Conservation (phyloP, 768 basidiomycete species). For the Pluteus cervinus region DNA sequence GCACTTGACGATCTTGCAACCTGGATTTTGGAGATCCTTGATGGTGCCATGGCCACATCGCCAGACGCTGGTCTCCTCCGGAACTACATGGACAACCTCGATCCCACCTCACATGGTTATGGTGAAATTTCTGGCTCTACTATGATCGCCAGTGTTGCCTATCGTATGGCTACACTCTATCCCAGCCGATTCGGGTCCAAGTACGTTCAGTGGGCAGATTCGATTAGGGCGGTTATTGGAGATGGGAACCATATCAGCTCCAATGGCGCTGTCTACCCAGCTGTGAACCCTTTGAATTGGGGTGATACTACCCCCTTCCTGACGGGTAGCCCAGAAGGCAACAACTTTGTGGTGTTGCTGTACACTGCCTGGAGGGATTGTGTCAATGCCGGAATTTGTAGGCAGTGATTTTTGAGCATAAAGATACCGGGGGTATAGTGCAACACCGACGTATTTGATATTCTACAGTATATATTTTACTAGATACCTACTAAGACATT, state of each 20-base stretch:
- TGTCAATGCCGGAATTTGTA: conserved; percentile 15
- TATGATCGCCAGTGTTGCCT: conserved; percentile 28
- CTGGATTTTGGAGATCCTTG: conserved; percentile 30
- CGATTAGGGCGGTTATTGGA: conserved; percentile 20
- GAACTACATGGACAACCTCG: conserved; percentile 29
- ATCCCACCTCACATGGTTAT: conserved; percentile 21
- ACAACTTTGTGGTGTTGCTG: conserved; percentile 30
- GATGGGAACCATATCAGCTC: conserved; percentile 17
- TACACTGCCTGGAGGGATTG: conserved; percentile 37
- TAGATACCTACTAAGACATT: no score
- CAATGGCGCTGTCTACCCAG: conserved; percentile 27
- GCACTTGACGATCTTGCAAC: conserved; percentile 22
- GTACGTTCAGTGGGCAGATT: conserved; percentile 20
- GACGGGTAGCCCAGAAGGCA: conserved; percentile 32
- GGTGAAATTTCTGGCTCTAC: conserved; percentile 33
- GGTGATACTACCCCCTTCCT: conserved; percentile 23
- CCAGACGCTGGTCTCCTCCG: conserved; percentile 22
- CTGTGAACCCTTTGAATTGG: conserved; percentile 31
- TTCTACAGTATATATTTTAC: no score
- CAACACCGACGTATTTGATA: no score
- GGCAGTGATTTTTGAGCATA: no score
- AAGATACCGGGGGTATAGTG: no score
- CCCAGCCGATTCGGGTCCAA: conserved; percentile 5
- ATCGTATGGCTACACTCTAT: conserved; percentile 23
- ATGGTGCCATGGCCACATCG: conserved; percentile 22